These are phyloP conservation scores for Asterophora lycoperdoides DNA, from an alignment of 768 basidiomycete genomes.

Conservation along the genomic window DNA sequence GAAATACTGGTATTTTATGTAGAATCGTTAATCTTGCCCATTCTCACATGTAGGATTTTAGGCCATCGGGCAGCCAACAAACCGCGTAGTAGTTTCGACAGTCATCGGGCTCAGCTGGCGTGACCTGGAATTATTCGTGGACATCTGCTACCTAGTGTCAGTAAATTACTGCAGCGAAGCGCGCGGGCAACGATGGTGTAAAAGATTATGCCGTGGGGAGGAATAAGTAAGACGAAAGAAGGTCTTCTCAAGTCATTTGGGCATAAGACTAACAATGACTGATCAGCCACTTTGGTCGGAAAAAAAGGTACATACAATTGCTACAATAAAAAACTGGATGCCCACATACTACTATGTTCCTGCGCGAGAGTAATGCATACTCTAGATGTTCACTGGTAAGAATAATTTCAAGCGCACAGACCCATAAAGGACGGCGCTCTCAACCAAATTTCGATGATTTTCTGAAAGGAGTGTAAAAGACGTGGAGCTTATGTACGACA, in stretches of 20 bases:
- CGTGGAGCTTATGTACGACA: background rate
- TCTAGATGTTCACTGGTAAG: background rate
- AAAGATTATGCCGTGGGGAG: conserved; percentile 22
- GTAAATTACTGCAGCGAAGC: conserved; percentile 15
- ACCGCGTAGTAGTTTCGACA: conserved; percentile 19
- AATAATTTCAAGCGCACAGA: background rate
- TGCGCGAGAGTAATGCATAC: conserved; percentile 13
- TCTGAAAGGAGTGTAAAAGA: conserved; percentile 10
- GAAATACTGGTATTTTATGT: too few relatives aligned
- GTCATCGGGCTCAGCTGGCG: conserved; percentile 11
- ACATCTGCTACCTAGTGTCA: conserved; percentile 1
- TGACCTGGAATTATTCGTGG: conserved; percentile 10
- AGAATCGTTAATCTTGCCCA: too few relatives aligned
- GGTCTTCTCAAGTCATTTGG: background rate
- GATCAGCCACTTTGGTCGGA: conserved; percentile 5
- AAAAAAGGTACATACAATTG: conserved; percentile 10
- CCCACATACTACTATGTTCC: conserved; percentile 17
- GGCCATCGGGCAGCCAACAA: conserved; percentile 25
- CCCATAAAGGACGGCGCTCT: conserved; percentile 20
- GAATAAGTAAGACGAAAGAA: conserved; percentile 1
- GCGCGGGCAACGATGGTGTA: conserved; percentile 22
- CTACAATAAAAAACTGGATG: conserved; percentile 17
- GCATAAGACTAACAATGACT: conserved; percentile 15
- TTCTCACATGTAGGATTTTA: too few relatives aligned
- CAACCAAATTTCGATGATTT: conserved; percentile 22